Percentiles rank a stretch among this genome's conserved stretches.
Evolutionary conservation across 352 stramenopile genomes (phyloP).

Genomic region (Phytophthora citricola): DNA sequence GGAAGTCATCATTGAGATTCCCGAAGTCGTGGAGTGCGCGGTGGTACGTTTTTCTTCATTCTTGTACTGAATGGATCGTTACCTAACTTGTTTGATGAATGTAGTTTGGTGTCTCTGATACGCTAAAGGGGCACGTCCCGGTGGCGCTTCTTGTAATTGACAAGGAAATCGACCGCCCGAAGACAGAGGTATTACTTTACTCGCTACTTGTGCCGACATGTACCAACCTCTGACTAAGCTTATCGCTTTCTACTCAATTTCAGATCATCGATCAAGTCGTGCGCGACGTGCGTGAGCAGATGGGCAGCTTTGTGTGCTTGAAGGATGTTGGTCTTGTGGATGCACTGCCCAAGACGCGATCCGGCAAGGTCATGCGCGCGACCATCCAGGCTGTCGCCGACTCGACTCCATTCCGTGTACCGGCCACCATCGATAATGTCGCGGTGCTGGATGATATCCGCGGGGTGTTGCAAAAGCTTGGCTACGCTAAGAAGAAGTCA

Average conservation of each 20-base stretch:
- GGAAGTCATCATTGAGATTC: slow-evolving; percentile 86
- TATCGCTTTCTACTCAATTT: slow-evolving; percentile 2
- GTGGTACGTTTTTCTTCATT: slow-evolving; percentile 50
- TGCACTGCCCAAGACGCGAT: slow-evolving; percentile 59
- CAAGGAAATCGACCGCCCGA: slow-evolving; percentile 41
- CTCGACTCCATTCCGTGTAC: slow-evolving; percentile 46
- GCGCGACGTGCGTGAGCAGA: slow-evolving; percentile 46
- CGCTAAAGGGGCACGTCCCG: slow-evolving; percentile 54
- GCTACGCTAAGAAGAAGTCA: slow-evolving; percentile 51
- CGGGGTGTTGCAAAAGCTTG: slow-evolving; percentile 42
- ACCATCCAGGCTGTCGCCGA: slow-evolving; percentile 65
- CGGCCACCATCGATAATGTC: slow-evolving; percentile 62
- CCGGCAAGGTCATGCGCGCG: slow-evolving; percentile 58
- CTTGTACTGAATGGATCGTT: background rate
- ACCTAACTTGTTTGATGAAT: slow-evolving; percentile 10
- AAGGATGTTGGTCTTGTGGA: slow-evolving; percentile 52
- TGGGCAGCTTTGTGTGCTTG: slow-evolving; percentile 63
- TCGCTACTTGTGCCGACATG: too few species aligned
- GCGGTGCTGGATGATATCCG: slow-evolving; percentile 49
- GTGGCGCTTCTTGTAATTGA: slow-evolving; percentile 56
- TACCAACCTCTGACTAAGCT: background rate
- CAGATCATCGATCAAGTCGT: slow-evolving; percentile 52
- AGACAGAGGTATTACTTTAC: slow-evolving; percentile 33
- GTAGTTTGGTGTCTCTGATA: slow-evolving; percentile 54
- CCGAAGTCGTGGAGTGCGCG: slow-evolving; percentile 88